phyloP scores from a whole-genome alignment of 805 yeast genomes.

The Candida mattraensis region DNA sequence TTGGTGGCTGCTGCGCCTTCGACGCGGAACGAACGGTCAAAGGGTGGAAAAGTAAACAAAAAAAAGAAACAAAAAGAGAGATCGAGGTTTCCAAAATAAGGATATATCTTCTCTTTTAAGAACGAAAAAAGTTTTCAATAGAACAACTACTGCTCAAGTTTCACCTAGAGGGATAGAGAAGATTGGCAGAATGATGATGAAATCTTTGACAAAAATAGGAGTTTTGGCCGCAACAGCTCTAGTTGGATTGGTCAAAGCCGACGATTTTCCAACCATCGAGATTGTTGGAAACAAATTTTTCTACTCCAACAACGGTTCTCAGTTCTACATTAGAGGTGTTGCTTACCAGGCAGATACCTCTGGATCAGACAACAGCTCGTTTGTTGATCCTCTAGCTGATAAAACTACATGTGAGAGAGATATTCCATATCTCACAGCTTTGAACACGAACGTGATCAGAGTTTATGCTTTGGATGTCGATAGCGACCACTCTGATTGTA shows the following conservation, averaged over 20 bases:
- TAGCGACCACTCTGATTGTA: conserved; percentile 66
- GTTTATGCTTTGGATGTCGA: conserved; percentile 72
- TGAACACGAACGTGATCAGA: conserved; percentile 69
- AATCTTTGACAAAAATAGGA: conserved; percentile 33
- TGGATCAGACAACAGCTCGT: conserved; percentile 45
- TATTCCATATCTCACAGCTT: conserved; percentile 62
- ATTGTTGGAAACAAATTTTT: conserved; percentile 77
- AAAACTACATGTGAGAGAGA: conserved; percentile 64
- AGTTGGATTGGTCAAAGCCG: too few relatives aligned
- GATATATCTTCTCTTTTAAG: too few relatives aligned
- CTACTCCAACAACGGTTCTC: conserved; percentile 75
- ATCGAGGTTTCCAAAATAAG: too few relatives aligned
- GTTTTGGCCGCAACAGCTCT: conserved; percentile 21
- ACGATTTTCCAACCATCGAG: conserved; percentile 63
- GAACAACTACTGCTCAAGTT: too few relatives aligned
- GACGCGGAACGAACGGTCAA: too few relatives aligned
- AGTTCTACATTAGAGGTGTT: conserved; percentile 73
- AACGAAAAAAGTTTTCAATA: too few relatives aligned
- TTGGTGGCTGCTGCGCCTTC: too few relatives aligned
- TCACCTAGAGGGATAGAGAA: background rate
- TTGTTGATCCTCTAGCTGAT: conserved; percentile 73
- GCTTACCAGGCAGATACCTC: conserved; percentile 76
- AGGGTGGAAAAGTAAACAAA: too few relatives aligned
- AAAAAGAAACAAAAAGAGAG: too few relatives aligned
- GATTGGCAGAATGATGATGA: conserved; percentile 34